A percentile compares a stretch with the other conserved stretches of the same genome.
phyloP scores from a whole-genome alignment of 2,329 filamentous ascomycete species.

The Colletotrichum abscissum region DNA sequence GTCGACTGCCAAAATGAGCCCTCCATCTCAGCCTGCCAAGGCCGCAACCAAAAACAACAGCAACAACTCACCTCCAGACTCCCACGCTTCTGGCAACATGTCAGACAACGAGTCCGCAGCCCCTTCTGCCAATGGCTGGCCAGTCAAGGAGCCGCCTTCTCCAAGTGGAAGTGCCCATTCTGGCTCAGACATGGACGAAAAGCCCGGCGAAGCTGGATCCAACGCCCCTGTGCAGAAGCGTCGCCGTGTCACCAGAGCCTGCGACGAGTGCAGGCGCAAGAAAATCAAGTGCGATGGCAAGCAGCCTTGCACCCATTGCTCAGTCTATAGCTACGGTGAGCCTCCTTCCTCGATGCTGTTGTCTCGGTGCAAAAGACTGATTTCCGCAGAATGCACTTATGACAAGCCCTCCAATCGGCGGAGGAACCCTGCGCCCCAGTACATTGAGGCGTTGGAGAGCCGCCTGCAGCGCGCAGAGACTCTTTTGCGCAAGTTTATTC shows the following conservation, averaged over 20 bases:
- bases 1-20: slow-evolving; percentile 35
- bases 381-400: slow-evolving; percentile 84
- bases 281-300: slow-evolving; percentile 92
- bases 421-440: slow-evolving; percentile 90
- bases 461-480: slow-evolving; percentile 86
- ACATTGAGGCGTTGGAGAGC: slow-evolving; percentile 88
- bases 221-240: slow-evolving; percentile 77
- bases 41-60: background rate
- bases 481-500: slow-evolving; percentile 81
- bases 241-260: slow-evolving; percentile 81
- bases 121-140: slow-evolving; percentile 49
- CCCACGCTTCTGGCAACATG: slow-evolving; percentile 48
- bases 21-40: slow-evolving; percentile 33
- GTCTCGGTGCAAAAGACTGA: slow-evolving; percentile 36
- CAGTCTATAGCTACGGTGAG: slow-evolving; percentile 95
- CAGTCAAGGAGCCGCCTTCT: slow-evolving; percentile 47
- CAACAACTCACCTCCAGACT: slow-evolving; percentile 28
- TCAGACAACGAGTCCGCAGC: slow-evolving; percentile 56
- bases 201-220: slow-evolving; percentile 47
- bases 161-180: slow-evolving; percentile 57
- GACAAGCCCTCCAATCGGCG: slow-evolving; percentile 93
- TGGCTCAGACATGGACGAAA: slow-evolving; percentile 53
- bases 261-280: slow-evolving; percentile 85
- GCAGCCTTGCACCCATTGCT: slow-evolving; percentile 93
- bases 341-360: too few relatives aligned